Conservation (phyloP, 768 basidiomycete species). For the Lactarius psammicola region DNA sequence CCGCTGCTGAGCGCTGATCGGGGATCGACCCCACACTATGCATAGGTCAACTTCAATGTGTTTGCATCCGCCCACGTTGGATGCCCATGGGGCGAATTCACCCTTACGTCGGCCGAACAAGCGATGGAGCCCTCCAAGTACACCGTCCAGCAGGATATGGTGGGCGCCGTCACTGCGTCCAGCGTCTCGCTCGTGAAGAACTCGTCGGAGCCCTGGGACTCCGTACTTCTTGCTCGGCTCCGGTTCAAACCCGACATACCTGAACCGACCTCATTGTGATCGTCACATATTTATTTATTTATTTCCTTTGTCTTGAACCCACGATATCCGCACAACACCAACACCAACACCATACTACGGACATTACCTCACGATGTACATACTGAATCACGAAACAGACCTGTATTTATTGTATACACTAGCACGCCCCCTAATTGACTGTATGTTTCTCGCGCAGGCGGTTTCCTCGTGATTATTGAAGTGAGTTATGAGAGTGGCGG, state of each 20-base stretch:
- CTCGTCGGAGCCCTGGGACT: constrained; percentile 44
- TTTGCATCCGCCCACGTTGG: constrained; percentile 49
- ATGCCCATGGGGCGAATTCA: constrained; percentile 74
- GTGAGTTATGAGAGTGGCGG: background rate
- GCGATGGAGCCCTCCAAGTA: constrained; percentile 38
- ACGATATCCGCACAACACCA: background rate
- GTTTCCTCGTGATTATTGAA: background rate
- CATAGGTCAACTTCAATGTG: constrained; percentile 68
- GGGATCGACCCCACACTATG: background rate
- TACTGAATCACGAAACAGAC: background rate
- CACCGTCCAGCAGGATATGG: constrained; percentile 45
- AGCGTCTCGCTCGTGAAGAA: constrained; percentile 51
- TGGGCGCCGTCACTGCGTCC: constrained; percentile 36
- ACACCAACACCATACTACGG: background rate
- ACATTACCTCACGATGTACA: background rate
- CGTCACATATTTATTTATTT: background rate
- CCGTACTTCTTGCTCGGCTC: constrained; percentile 61
- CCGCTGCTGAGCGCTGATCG: constrained; percentile 22
- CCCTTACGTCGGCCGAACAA: constrained; percentile 45
- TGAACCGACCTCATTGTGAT: constrained; percentile 53
- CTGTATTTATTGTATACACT: background rate
- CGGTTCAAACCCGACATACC: constrained; percentile 61
- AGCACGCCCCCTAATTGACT: background rate
- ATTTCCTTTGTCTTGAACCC: background rate
- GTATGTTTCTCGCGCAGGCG: background rate